A percentile compares a stretch with the other conserved stretches of the same genome.
These are phyloP conservation scores for Lecanoromycetidae sp. DNA, from an alignment of 2,329 filamentous ascomycete species.

Conservation along the genomic window DNA sequence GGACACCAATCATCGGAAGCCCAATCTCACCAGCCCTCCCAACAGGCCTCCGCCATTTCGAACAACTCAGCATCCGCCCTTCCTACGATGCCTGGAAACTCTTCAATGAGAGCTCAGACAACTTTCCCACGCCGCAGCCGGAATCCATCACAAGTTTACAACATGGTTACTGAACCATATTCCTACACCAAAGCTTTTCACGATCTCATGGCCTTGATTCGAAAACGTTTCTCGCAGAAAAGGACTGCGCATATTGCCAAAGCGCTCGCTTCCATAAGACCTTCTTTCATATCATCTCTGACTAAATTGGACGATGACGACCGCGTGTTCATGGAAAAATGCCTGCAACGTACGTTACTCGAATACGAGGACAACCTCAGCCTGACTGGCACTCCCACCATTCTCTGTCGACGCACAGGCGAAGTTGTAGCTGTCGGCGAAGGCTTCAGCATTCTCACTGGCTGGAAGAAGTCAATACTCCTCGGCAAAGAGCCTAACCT, in stretches of 20 bases:
- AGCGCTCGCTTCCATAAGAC: constrained; percentile 76
- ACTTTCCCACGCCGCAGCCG: constrained; percentile 39
- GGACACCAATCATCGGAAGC: constrained; percentile 11
- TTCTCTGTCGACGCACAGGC: constrained; percentile 82
- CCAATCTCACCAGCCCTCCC: constrained; percentile 17
- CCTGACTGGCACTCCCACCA: constrained; percentile 75
- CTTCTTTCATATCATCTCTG: constrained; percentile 84
- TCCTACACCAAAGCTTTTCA: constrained; percentile 86
- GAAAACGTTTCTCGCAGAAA: constrained; percentile 62
- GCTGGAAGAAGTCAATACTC: constrained; percentile 83
- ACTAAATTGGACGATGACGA: constrained; percentile 80
- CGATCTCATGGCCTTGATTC: constrained; percentile 66
- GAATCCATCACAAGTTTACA: constrained; percentile 78
- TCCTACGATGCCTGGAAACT: constrained; percentile 28
- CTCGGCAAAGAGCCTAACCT: constrained; percentile 77
- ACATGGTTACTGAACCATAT: constrained; percentile 80
- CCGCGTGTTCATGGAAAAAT: constrained; percentile 94
- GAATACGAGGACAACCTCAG: constrained; percentile 91
- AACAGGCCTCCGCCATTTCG: constrained; percentile 20
- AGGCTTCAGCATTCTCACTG: constrained; percentile 90
- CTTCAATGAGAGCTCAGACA: constrained; percentile 29
- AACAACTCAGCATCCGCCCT: constrained; percentile 22
- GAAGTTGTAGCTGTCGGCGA: constrained; percentile 94
- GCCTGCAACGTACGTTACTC: constrained; percentile 81
- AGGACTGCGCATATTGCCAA: constrained; percentile 76